Evolutionary conservation across 1,139 yeast genomes (phyloP).

Genomic region (Yamadazyma diddensiae): DNA sequence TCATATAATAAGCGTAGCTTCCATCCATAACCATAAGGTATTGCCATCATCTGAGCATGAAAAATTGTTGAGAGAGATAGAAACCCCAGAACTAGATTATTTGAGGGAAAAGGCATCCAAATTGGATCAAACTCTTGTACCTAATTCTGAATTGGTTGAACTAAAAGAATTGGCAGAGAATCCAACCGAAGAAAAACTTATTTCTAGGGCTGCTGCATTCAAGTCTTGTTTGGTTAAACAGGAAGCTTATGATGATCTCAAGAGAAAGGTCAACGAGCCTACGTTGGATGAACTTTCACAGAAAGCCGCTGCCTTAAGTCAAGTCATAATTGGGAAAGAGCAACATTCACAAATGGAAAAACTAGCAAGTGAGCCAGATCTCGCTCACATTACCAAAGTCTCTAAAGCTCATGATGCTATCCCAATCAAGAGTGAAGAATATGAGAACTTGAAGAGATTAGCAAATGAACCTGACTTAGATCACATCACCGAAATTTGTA

Average conservation of each 20-base stretch:
- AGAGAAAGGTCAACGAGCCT: constrained; percentile 13
- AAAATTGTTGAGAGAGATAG: constrained; percentile 5
- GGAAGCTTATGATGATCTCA: constrained; percentile 6
- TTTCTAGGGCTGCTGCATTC: constrained; percentile 8
- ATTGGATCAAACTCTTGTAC: constrained; percentile 17
- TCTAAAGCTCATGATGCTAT: constrained; percentile 18
- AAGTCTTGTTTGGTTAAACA: constrained; percentile 11
- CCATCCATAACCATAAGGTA: constrained; percentile 14
- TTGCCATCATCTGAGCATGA: constrained; percentile 17
- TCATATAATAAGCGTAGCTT: constrained; percentile 18
- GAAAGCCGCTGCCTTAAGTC: neutral
- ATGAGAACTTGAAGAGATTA: constrained; percentile 12
- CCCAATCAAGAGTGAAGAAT: constrained; percentile 16
- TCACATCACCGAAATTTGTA: constrained; percentile 20
- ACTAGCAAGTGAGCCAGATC: constrained; percentile 21
- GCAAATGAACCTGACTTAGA: constrained; percentile 22
- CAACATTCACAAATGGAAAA: constrained; percentile 8
- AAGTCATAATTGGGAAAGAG: constrained; percentile 7
- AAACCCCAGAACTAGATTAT: constrained; percentile 20
- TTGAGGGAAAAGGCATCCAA: constrained; percentile 17
- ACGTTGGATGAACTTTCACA: constrained; percentile 9
- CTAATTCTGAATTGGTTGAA: constrained; percentile 14
- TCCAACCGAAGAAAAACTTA: constrained; percentile 7
- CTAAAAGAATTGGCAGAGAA: constrained; percentile 12
- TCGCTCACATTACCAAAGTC: constrained; percentile 24